Evolutionary conservation across 2,329 filamentous ascomycete species (phyloP), one percentile per base, ranked within the genome.

Genomic region (Neonectria punicea): DNA sequence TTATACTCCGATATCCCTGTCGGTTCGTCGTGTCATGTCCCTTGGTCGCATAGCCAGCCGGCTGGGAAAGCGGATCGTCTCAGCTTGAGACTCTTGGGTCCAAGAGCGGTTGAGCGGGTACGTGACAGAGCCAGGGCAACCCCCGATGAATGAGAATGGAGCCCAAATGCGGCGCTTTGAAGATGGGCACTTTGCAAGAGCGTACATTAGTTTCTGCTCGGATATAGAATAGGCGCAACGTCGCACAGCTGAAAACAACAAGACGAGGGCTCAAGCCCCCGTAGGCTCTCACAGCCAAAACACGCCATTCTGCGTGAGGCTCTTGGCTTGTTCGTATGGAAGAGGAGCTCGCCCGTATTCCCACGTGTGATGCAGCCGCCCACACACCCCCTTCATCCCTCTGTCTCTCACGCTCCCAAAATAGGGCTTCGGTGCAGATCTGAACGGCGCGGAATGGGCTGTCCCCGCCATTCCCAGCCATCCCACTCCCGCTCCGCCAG

Each of bases 291-390:
- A 13, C 43, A 22, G 6, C 20, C 11, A 4, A 30, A 34, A 51
- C 47, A 51, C 49, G 18, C 49, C 49, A 49, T 49, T 16, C 22
- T 49, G 46, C 46, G 14, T 49, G 46, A 49, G 46, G 46, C 46
- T 30, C 46, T 49, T 49, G 46, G 46, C 22, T 30, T n/a, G 20
- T 16, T 49, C 44, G 44, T 49, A 49, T 49, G 44, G 25, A 16
- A 16, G 16, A 16, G 44, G 20, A 25, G 20, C 3, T 30, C 6
- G 44, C 22, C 44, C 44, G 44, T 49, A 49, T 49, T 30, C 22
- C 44, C 44, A 49, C 13, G 44, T 49, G 44, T 49, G 44, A 49
- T 49, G 44, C 7, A 49, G 20, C 22, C 22, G 20, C 20, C 44
- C 44, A 25, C 44, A 49, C 44, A 25, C 44, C 20, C 11, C 44